phyloP scores from a whole-genome alignment of 495 filamentous ascomycete species.

The Neurospora pannonica region DNA sequence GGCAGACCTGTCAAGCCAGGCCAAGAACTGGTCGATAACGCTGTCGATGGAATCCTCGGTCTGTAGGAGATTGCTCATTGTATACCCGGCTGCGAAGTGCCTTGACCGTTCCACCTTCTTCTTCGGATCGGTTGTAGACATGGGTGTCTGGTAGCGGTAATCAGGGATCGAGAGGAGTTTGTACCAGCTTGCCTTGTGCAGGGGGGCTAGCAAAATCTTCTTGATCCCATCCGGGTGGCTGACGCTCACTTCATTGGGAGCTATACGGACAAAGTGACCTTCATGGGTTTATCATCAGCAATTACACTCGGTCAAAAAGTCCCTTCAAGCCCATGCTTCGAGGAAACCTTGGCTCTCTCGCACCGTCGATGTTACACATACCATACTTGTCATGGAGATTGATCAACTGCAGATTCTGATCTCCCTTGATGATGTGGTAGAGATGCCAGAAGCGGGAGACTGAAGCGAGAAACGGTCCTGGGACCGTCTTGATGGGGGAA shows the following conservation, averaged over 20 bases:
- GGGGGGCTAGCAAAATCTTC: constrained; percentile 13
- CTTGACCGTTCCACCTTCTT: constrained; percentile 24
- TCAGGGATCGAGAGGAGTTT: constrained; percentile 28
- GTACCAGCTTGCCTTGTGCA: constrained; percentile 21
- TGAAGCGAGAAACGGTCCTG: constrained; percentile 1
- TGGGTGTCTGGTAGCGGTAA: constrained; percentile 32
- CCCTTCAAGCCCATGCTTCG: neutral
- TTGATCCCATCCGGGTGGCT: constrained; percentile 36
- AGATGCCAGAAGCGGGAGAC: constrained; percentile 4
- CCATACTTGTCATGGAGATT: neutral
- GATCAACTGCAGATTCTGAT: constrained; percentile 1
- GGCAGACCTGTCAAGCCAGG: constrained; percentile 21
- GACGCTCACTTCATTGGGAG: constrained; percentile 39
- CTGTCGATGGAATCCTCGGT: constrained; percentile 30
- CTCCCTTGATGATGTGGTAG: neutral
- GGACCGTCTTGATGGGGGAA: neutral
- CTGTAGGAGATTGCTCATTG: constrained; percentile 32
- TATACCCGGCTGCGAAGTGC: constrained; percentile 29
- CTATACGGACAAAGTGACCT: constrained; percentile 40
- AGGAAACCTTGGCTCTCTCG: neutral
- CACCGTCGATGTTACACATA: neutral
- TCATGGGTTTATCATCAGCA: neutral
- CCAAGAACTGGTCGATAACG: constrained; percentile 22
- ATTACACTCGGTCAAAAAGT: neutral
- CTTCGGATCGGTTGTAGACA: constrained; percentile 32